A percentile compares a stretch with the other conserved stretches of the same genome.
phyloP scores from a whole-genome alignment of 1,139 yeast species.

The Protomyces lactucae-debilis region DNA sequence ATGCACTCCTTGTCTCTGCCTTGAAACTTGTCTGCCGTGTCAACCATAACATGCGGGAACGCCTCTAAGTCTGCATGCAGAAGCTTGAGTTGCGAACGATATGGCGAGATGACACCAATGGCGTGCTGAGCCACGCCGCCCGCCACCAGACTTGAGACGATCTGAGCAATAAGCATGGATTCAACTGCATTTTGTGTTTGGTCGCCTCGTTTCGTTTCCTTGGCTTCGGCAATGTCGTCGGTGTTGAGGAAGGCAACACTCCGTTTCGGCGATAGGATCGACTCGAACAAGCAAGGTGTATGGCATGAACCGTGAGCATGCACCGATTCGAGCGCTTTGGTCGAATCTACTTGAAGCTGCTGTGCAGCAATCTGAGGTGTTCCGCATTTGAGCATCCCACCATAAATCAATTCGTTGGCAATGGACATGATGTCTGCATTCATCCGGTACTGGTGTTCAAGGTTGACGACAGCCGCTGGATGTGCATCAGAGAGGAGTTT shows the following conservation, averaged over 20 bases:
- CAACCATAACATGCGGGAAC: conserved; percentile 55
- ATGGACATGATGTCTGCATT: conserved; percentile 79
- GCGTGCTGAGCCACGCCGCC: conserved; percentile 58
- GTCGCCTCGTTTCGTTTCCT: conserved; percentile 58
- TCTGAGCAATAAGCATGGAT: conserved; percentile 57
- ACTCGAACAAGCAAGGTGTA: conserved; percentile 45
- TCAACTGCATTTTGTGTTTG: conserved; percentile 69
- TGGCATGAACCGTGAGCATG: conserved; percentile 8
- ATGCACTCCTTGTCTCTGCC: conserved; percentile 93
- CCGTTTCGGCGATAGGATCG: conserved; percentile 47
- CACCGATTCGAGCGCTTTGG: neutral
- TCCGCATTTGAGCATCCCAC: conserved; percentile 74
- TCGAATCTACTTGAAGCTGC: conserved; percentile 16
- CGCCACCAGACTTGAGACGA: conserved; percentile 54
- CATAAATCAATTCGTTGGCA: conserved; percentile 73
- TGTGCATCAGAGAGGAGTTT: conserved; percentile 62
- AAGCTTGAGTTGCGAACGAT: conserved; percentile 66
- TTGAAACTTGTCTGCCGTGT: conserved; percentile 94
- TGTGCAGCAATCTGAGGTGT: conserved; percentile 4
- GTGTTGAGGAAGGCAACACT: conserved; percentile 76
- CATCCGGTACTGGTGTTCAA: conserved; percentile 88
- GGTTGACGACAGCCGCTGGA: conserved; percentile 66
- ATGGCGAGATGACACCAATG: conserved; percentile 85
- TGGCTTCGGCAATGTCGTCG: conserved; percentile 54
- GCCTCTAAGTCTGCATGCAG: conserved; percentile 42